Conservation (phyloP, 2,329 filamentous ascomycete genomes). For the Pseudogymnoascus sp. region DNA sequence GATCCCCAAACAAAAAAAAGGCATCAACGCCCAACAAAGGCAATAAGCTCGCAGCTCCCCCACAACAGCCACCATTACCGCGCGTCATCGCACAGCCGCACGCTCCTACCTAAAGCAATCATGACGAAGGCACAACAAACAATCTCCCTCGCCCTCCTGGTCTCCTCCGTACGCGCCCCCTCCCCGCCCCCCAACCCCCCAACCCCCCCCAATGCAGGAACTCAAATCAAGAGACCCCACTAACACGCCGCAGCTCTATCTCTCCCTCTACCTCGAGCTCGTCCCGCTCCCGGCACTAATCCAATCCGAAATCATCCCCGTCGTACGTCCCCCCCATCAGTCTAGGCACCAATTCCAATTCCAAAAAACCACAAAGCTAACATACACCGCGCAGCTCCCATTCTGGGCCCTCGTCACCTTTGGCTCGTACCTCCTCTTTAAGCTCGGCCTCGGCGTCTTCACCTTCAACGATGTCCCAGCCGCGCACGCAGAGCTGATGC, state of each 20-base stretch:
- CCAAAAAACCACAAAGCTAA: slow-evolving; percentile 9
- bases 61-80: not conserved
- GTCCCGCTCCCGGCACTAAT: slow-evolving; percentile 70
- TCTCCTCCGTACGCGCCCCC: slow-evolving; percentile 64
- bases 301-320: slow-evolving; percentile 78
- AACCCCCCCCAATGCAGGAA: slow-evolving; percentile 8
- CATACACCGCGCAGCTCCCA: slow-evolving; percentile 54
- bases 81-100: not conserved
- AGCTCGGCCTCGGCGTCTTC: slow-evolving; percentile 84
- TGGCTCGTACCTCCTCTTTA: slow-evolving; percentile 84
- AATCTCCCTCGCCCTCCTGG: slow-evolving; percentile 75
- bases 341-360: not conserved
- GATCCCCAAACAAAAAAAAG: not conserved
- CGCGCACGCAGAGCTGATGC: slow-evolving; percentile 81
- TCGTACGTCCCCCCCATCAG: slow-evolving; percentile 50
- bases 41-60: slow-evolving; percentile 1
- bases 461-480: slow-evolving; percentile 95
- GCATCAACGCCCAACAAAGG: not conserved
- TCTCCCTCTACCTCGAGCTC: slow-evolving; percentile 74
- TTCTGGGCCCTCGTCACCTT: slow-evolving; percentile 89
- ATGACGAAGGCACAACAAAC: slow-evolving; percentile 96
- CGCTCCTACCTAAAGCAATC: slow-evolving; percentile 26
- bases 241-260: slow-evolving; percentile 60
- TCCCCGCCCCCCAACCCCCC: slow-evolving; percentile 12
- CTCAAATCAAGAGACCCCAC: slow-evolving; percentile 9